A percentile compares a stretch with the other conserved stretches of the same genome.
Conservation (phyloP, 176 grass and related monocot genomes). For the Paspalum vaginatum region DNA sequence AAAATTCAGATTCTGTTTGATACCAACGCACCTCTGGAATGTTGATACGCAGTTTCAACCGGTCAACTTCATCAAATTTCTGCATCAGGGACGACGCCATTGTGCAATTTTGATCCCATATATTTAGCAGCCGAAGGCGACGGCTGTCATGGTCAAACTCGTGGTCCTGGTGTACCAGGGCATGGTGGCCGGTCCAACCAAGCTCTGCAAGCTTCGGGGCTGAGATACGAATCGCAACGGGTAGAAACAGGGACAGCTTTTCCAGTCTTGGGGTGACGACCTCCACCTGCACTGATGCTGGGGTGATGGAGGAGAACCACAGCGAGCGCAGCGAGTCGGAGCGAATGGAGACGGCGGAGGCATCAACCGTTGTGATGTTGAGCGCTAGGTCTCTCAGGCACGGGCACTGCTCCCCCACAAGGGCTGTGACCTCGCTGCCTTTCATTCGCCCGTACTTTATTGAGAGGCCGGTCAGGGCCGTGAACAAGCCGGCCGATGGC, state of each 20-base stretch:
- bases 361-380: too few species aligned
- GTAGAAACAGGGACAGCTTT: background rate
- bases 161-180: background rate
- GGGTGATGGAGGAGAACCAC: fast-evolving
- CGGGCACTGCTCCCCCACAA: background rate
- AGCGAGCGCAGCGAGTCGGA: background rate
- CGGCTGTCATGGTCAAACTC: background rate
- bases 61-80: background rate
- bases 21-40: background rate
- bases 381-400: background rate
- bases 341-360: too few species aligned
- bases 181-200: background rate
- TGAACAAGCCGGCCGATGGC: background rate
- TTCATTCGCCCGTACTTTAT: background rate
- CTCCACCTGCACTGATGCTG: background rate
- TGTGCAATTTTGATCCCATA: background rate
- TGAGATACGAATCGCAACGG: background rate
- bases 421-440: background rate
- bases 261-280: background rate
- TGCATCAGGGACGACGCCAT: background rate
- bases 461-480: background rate
- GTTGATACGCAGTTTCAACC: background rate
- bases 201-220: background rate
- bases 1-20: too few species aligned
- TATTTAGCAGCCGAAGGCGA: background rate